Percentiles rank a stretch among this genome's conserved stretches.
Evolutionary conservation across 1,284 basidiomycete genomes (phyloP).

Genomic region (Dichomitus squalens): DNA sequence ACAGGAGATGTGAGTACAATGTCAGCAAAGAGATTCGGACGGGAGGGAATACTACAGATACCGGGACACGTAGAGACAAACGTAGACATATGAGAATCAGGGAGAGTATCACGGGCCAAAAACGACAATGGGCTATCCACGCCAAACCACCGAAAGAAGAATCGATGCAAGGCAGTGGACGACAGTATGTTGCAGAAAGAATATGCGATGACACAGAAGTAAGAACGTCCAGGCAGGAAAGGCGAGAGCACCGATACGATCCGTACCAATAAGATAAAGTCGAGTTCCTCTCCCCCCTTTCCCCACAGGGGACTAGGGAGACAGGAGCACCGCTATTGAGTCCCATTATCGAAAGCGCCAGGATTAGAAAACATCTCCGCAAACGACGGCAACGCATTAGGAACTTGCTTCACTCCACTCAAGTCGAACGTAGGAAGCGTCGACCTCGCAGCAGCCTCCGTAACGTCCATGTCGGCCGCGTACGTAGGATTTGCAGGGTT

Average conservation of each 20-base stretch:
- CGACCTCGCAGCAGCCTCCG: conserved; percentile 2
- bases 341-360: conserved; percentile 17
- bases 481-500: conserved; percentile 5
- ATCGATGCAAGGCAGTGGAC: conserved; percentile 6
- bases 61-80: conserved; percentile 5
- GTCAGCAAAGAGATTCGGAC: conserved; percentile 9
- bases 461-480: conserved; percentile 3
- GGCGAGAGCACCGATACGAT: conserved; percentile 9
- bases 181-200: conserved; percentile 11
- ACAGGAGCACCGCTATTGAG: conserved; percentile 26
- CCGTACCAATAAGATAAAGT: conserved; percentile 20
- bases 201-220: conserved; percentile 25
- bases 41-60: conserved; percentile 1
- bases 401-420: conserved; percentile 4
- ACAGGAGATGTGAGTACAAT: conserved; percentile 20
- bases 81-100: conserved; percentile 5
- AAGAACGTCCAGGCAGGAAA: conserved; percentile 12
- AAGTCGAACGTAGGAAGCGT: conserved; percentile 10
- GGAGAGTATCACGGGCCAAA: conserved; percentile 19
- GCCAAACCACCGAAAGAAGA: conserved; percentile 11
- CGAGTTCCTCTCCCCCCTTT: conserved; percentile 30
- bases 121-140: conserved; percentile 24
- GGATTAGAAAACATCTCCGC: conserved; percentile 21
- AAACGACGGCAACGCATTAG: conserved; percentile 17
- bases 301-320: conserved; percentile 28